A percentile compares a stretch with the other conserved stretches of the same genome.
phyloP scores from a whole-genome alignment of 192 early-diverging fungal genomes.

The Coemansia sp. region DNA sequence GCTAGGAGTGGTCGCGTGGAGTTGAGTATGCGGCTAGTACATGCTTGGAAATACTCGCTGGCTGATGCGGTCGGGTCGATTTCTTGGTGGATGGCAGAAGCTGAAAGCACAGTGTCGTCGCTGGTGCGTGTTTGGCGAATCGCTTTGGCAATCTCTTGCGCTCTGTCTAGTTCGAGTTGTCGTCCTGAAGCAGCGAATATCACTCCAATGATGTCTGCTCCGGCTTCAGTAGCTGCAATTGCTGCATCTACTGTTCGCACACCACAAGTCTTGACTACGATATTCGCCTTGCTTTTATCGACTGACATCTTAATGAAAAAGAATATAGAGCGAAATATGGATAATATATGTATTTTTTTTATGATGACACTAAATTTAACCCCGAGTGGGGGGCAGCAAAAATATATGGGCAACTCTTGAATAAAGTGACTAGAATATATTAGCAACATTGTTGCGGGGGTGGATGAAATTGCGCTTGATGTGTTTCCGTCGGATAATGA shows the following conservation, averaged over 20 bases:
- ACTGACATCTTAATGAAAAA: background rate
- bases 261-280: conserved; percentile 93
- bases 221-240: conserved; percentile 67
- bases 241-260: conserved; percentile 84
- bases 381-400: no score
- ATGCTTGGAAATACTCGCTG: conserved; percentile 7
- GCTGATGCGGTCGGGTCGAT: conserved; percentile 14
- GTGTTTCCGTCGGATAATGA: background rate
- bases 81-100: conserved; percentile 1
- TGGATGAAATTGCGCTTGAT: background rate
- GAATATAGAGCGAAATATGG: background rate
- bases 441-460: no score
- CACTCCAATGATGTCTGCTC: conserved; percentile 92
- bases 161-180: conserved; percentile 66
- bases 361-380: no score
- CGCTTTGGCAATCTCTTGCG: conserved; percentile 72
- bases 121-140: conserved; percentile 40
- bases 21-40: background rate
- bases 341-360: background rate
- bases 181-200: conserved; percentile 91
- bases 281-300: background rate
- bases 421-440: no score
- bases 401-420: no score
- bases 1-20: conserved; percentile 75
- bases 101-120: background rate